phyloP scores from a whole-genome alignment of 164 flowering plant genomes.

The Echeveria elegans region DNA sequence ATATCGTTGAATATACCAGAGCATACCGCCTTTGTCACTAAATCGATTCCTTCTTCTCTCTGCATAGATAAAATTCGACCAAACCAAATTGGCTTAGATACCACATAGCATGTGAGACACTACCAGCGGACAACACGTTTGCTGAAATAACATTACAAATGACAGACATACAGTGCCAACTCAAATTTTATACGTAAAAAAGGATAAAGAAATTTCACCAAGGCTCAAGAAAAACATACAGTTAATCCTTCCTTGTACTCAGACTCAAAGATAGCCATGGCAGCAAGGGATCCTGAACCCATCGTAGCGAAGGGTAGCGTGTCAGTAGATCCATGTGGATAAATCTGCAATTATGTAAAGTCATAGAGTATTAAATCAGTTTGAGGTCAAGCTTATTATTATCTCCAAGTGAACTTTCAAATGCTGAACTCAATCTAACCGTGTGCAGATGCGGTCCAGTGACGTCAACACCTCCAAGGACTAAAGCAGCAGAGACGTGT shows the following conservation, averaged over 20 bases:
- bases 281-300: conserved; percentile 99
- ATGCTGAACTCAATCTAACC: conserved; percentile 32
- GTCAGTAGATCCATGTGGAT: conserved; percentile 98
- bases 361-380: background rate
- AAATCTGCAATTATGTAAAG: conserved; percentile 45
- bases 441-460: conserved; percentile 98
- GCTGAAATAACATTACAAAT: no score
- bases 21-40: conserved; percentile 77
- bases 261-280: conserved; percentile 90
- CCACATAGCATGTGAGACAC: background rate
- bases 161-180: no score
- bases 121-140: background rate
- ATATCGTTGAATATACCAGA: conserved; percentile 94
- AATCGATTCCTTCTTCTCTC: conserved; percentile 84
- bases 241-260: conserved; percentile 75
- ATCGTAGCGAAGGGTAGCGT: conserved; percentile 94
- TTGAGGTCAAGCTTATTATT: background rate
- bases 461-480: conserved; percentile 96
- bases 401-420: conserved; percentile 26
- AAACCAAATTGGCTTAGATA: background rate
- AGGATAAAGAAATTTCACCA: no score
- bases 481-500: conserved; percentile 83
- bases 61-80: conserved; percentile 19
- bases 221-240: conserved; percentile 37
- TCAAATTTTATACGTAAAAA: background rate